phyloP scores from a whole-genome alignment of 148 eudicot species.

The Rheum nobile region DNA sequence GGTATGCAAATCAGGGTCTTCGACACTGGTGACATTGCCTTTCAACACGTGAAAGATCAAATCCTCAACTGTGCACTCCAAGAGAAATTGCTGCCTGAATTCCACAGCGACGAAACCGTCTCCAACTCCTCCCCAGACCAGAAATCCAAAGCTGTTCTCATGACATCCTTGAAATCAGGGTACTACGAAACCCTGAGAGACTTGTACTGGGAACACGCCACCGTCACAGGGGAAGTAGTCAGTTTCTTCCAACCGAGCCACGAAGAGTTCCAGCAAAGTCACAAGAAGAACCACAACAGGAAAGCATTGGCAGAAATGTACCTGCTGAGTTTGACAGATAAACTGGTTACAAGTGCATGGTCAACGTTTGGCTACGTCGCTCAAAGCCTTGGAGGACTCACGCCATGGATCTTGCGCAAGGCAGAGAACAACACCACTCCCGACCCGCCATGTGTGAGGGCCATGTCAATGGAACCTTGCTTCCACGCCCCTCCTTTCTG shows the following conservation, averaged over 20 bases:
- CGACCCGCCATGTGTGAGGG: conserved; percentile 66
- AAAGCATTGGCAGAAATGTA: conserved; percentile 99
- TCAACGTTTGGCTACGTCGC: conserved; percentile 95
- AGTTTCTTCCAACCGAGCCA: conserved; percentile 79
- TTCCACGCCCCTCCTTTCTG: conserved; percentile 86
- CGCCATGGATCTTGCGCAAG: conserved; percentile 85
- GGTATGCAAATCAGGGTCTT: conserved; percentile 84
- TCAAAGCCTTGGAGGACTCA: conserved; percentile 89
- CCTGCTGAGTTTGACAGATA: conserved; percentile 68
- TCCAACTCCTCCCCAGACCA: conserved; percentile 16
- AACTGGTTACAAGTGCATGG: conserved; percentile 79
- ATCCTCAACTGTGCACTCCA: conserved; percentile 48
- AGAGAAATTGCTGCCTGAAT: conserved; percentile 58
- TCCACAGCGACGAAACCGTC: conserved; percentile 24
- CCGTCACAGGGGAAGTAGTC: conserved; percentile 52
- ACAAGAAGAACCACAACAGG: conserved; percentile 47
- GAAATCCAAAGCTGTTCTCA: conserved; percentile 53
- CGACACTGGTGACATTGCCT: conserved; percentile 50
- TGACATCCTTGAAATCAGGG: conserved; percentile 60
- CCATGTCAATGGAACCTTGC: conserved; percentile 89
- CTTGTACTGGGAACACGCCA: conserved; percentile 75
- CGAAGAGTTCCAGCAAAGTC: conserved; percentile 63
- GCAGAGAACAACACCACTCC: conserved; percentile 57
- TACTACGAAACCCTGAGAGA: conserved; percentile 48
- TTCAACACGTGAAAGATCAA: conserved; percentile 74